phyloP scores from a whole-genome alignment of 192 early-diverging fungal species.

The Cladochytrium replicatum region DNA sequence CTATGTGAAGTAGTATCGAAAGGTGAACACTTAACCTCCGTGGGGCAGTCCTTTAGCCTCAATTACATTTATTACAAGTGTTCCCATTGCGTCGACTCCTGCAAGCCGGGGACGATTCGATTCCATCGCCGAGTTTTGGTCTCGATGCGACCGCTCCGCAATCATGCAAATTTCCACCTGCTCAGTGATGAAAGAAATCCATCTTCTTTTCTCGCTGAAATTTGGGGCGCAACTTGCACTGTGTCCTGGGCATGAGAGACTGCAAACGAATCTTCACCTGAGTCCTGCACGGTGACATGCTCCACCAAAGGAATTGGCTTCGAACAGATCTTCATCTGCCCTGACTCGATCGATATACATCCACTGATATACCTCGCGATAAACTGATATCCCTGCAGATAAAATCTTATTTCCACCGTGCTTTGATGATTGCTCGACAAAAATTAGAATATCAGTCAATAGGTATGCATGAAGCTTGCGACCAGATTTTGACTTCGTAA shows the following conservation, averaged over 20 bases:
- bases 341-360: conserved; percentile 34
- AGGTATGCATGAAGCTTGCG: conserved; percentile 58
- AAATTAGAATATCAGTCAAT: conserved; percentile 44
- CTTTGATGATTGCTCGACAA: conserved; percentile 36
- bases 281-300: conserved; percentile 24
- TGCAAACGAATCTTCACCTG: conserved; percentile 52
- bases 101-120: conserved; percentile 7
- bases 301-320: conserved; percentile 26
- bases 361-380: conserved; percentile 19
- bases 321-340: conserved; percentile 12
- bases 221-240: conserved; percentile 42
- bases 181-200: conserved; percentile 36
- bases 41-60: conserved; percentile 13
- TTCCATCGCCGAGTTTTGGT: conserved; percentile 3
- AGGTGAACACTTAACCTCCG: conserved; percentile 4
- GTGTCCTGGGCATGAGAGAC: conserved; percentile 42
- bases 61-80: conserved; percentile 12
- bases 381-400: conserved; percentile 14
- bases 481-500: conserved; percentile 68
- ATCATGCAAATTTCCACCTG: conserved; percentile 11
- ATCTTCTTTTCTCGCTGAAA: conserved; percentile 44
- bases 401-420: conserved; percentile 5
- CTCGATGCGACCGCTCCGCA: no score
- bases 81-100: conserved; percentile 15
- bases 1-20: background rate